These are phyloP conservation scores for Carex myosuroides DNA, from an alignment of 176 grass and related monocot species.

Conservation along the genomic window DNA sequence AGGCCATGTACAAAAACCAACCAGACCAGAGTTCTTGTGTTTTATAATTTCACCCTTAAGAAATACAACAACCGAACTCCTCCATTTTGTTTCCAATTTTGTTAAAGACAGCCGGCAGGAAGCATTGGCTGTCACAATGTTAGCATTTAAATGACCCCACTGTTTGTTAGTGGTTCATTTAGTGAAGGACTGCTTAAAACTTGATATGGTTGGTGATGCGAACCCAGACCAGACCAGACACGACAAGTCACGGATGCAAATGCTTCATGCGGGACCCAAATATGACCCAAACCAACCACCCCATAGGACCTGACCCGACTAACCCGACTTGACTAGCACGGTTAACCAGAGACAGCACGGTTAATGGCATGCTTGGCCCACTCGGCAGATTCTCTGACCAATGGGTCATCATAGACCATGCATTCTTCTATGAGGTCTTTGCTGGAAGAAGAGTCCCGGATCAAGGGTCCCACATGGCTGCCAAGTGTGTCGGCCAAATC, in stretches of 20 bases:
- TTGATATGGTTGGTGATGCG: slow-evolving; percentile 10
- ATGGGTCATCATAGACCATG: slow-evolving; percentile 65
- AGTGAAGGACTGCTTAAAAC: slow-evolving; percentile 9
- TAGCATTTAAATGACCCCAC: slow-evolving; percentile 23
- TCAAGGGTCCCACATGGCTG: slow-evolving; percentile 53
- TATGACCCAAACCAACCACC: slow-evolving; percentile 16
- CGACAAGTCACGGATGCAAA: slow-evolving; percentile 16
- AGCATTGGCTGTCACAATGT: not conserved
- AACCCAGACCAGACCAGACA: slow-evolving; percentile 16
- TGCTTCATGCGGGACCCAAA: slow-evolving; percentile 19
- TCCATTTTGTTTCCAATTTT: not conserved
- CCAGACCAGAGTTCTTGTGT: slow-evolving; percentile 18
- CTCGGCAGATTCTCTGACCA: slow-evolving; percentile 71
- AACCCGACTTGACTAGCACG: not conserved
- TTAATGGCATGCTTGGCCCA: slow-evolving; percentile 72
- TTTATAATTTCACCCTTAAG: slow-evolving; percentile 10
- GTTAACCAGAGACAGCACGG: slow-evolving; percentile 73
- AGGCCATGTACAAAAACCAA: slow-evolving; percentile 24
- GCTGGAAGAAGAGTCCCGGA: slow-evolving; percentile 53
- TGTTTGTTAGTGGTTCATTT: slow-evolving; percentile 6
- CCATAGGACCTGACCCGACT: slow-evolving; percentile 6
- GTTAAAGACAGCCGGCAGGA: slow-evolving; percentile 3
- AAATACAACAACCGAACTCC: slow-evolving; percentile 8
- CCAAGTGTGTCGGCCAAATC: slow-evolving; percentile 83
- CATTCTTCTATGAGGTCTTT: slow-evolving; percentile 76